Evolutionary conservation across 768 basidiomycete genomes (phyloP), one percentile per base, ranked within the genome.

Genomic region (Termitomyces sp.): DNA sequence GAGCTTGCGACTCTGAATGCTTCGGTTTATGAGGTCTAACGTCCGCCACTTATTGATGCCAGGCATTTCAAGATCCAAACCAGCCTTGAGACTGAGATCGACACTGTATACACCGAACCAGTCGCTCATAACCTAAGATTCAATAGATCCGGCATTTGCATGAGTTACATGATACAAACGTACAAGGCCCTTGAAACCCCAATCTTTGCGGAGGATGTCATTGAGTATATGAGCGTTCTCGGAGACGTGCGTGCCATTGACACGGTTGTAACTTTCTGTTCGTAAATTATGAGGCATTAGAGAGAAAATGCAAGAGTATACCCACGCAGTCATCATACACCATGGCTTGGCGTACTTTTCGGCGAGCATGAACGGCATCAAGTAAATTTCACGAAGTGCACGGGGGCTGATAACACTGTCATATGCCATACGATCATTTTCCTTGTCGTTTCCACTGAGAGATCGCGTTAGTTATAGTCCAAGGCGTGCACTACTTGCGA

Each of bases 11-110:
- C 86, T 77, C 6, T 68, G 64, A 49, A 89, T 78, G 0, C 78
- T 81, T 26, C 87, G 78, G 61, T 81, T 82, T 63, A 90, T 80
- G 34, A 84, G 77, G 58, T 87, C 84, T n/a, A 85, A 75, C 0
- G 81, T 82, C 7, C 89, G 79, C 89, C 88, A 90, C 61, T 90
- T 88, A 70, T 86, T 85, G 15, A 73, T 72, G 2, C 90, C 89
- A 0, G 88, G 88, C 87, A 90, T 90, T 67, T 90, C 88, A 37
- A 92, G 79, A 65, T 91, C 87, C 24, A 91, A 74, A 2, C 89
- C 89, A n/a, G 88, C 87, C 58, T 90, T 91, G 59, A 89, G 73
- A 26, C 76, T 72, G 24, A 77, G 74, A 60, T 84, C 83, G 33
- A 89, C 73, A 53, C 83, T 81, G 72, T 91, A 91, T 2, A 80